phyloP scores from a whole-genome alignment of 1,284 basidiomycete species.

The Ustilago cynodontis region DNA sequence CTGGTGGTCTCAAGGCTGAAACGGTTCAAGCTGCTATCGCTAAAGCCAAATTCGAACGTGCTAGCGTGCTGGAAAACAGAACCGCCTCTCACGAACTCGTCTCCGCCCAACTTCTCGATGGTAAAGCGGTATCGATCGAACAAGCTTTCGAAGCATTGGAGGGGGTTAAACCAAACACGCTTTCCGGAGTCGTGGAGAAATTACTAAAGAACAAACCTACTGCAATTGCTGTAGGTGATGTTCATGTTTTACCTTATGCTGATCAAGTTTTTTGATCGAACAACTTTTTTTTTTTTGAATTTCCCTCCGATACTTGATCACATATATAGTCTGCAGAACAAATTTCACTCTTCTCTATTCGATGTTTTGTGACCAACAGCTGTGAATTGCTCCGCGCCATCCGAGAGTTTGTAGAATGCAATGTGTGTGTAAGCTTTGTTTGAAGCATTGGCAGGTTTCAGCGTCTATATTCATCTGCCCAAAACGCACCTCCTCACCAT shows the following conservation, averaged over 20 bases:
- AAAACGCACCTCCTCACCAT: too few species aligned
- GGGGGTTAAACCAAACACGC: conserved; percentile 52
- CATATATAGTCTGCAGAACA: conserved; percentile 8
- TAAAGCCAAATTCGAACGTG: conserved; percentile 67
- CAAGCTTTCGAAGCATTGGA: conserved; percentile 57
- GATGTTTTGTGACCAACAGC: too few species aligned
- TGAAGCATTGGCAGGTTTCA: neutral
- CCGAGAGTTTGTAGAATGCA: too few species aligned
- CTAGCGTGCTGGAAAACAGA: conserved; percentile 58
- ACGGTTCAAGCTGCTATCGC: conserved; percentile 60
- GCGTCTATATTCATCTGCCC: neutral
- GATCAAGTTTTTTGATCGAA: conserved; percentile 63
- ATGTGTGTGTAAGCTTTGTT: too few species aligned
- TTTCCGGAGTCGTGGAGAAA: conserved; percentile 56
- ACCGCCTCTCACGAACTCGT: conserved; percentile 57
- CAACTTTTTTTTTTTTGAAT: neutral
- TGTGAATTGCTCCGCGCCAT: too few species aligned
- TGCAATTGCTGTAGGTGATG: conserved; percentile 65
- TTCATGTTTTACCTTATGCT: conserved; percentile 66
- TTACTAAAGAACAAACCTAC: conserved; percentile 68
- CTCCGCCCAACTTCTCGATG: conserved; percentile 58
- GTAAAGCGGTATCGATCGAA: conserved; percentile 48
- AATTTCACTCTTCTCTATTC: neutral
- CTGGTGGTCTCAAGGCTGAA: conserved; percentile 57
- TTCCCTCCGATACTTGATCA: neutral